Conservation (phyloP, 495 filamentous ascomycete genomes). For the Lasiosphaeria miniovina region DNA sequence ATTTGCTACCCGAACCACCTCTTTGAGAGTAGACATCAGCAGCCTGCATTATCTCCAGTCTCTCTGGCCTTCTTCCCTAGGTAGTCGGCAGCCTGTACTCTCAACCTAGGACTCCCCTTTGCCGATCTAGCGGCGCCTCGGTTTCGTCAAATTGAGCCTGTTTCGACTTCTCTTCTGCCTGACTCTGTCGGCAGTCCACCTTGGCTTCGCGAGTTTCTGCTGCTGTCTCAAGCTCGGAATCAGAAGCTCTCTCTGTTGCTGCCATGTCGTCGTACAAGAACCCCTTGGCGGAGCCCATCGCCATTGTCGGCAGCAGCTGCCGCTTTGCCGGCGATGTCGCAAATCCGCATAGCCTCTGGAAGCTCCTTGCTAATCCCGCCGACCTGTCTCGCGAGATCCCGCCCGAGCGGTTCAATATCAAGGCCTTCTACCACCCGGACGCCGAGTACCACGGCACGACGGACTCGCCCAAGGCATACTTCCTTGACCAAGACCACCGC, state of each 20-base stretch:
- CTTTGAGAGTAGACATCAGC: too few relatives aligned
- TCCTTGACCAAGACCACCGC: constrained; percentile 51
- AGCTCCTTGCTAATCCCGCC: constrained; percentile 31
- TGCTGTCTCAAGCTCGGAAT: too few relatives aligned
- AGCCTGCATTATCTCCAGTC: too few relatives aligned
- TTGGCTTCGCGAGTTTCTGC: too few relatives aligned
- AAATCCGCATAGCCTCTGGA: constrained; percentile 54
- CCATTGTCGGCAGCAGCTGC: constrained; percentile 58
- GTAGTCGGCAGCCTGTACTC: too few relatives aligned
- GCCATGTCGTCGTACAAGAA: constrained; percentile 33
- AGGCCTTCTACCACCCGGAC: constrained; percentile 49
- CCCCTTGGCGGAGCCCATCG: constrained; percentile 50
- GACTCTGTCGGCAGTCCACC: too few relatives aligned
- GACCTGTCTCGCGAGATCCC: constrained; percentile 49
- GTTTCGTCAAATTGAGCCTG: too few relatives aligned
- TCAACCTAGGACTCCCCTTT: too few relatives aligned
- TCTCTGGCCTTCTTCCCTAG: too few relatives aligned
- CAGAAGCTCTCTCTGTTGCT: not conserved
- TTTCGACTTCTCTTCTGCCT: too few relatives aligned
- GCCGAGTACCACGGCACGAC: constrained; percentile 48
- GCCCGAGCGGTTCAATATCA: constrained; percentile 46
- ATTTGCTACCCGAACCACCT: too few relatives aligned
- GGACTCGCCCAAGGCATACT: constrained; percentile 43
- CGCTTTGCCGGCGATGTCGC: constrained; percentile 56
- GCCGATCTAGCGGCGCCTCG: too few relatives aligned